A percentile compares a stretch with the other conserved stretches of the same genome.
Evolutionary conservation across 495 filamentous ascomycete species (phyloP).

Genomic region (Staphylotrichum longicolle): DNA sequence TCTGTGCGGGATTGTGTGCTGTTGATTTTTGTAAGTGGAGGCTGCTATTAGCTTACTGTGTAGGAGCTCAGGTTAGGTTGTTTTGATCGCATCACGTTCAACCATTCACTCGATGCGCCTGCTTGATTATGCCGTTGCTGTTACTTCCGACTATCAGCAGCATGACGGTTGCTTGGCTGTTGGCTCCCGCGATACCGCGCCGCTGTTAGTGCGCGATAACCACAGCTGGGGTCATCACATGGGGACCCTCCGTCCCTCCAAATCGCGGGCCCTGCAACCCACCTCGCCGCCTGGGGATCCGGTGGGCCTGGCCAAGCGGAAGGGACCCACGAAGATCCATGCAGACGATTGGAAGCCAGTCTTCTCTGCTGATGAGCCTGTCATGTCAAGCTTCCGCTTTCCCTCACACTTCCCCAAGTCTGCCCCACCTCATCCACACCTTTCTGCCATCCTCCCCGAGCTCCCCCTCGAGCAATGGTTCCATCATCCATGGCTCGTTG

Average conservation of each 20-base stretch:
- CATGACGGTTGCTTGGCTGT: background rate
- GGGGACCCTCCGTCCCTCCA: constrained; percentile 9
- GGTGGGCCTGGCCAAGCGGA: constrained; percentile 9
- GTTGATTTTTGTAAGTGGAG: too few relatives aligned
- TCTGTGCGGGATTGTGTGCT: too few relatives aligned
- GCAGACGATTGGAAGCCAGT: background rate
- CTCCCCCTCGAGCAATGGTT: too few relatives aligned
- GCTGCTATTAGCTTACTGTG: too few relatives aligned
- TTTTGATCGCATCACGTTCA: too few relatives aligned
- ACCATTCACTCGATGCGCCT: too few relatives aligned
- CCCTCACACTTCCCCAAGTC: background rate
- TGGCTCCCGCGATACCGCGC: constrained; percentile 19
- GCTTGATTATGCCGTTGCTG: too few relatives aligned
- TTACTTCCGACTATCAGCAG: too few relatives aligned
- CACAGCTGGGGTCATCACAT: constrained; percentile 23
- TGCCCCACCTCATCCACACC: constrained; percentile 9
- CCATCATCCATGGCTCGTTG: background rate
- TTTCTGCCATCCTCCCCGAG: constrained; percentile 1
- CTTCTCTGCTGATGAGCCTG: background rate
- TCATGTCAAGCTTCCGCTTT: background rate
- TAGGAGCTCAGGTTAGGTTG: too few relatives aligned
- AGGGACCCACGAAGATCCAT: constrained; percentile 8
- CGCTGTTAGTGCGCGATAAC: constrained; percentile 25
- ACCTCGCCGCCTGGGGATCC: too few relatives aligned
- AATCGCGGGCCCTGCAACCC: too few relatives aligned